Evolutionary conservation across 2,329 filamentous ascomycete genomes (phyloP).

Genomic region (Myriosclerotinia curreyana): DNA sequence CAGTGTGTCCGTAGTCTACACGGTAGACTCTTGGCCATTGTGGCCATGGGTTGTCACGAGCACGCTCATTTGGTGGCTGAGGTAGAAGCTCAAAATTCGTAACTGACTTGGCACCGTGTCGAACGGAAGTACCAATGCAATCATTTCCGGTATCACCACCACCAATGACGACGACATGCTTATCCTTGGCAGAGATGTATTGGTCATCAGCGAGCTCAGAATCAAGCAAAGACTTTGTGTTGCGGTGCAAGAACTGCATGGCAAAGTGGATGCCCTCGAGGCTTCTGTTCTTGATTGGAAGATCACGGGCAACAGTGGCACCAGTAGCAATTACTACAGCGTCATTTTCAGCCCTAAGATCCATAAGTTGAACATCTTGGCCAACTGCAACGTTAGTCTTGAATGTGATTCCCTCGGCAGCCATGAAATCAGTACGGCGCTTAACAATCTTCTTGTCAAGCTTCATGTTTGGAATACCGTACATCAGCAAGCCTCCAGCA

Average conservation of each 20-base stretch:
- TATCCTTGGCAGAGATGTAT: slow-evolving; percentile 93
- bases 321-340: slow-evolving; percentile 90
- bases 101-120: slow-evolving; percentile 92
- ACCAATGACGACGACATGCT: slow-evolving; percentile 94
- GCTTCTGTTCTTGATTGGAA: slow-evolving; percentile 85
- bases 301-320: slow-evolving; percentile 87
- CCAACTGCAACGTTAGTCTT: slow-evolving; percentile 76
- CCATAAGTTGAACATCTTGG: slow-evolving; percentile 66
- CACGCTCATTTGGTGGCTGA: slow-evolving; percentile 86
- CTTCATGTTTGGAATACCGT: slow-evolving; percentile 99
- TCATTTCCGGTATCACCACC: slow-evolving; percentile 98
- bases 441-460: slow-evolving; percentile 97
- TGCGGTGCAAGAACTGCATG: slow-evolving; percentile 96
- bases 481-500: slow-evolving; percentile 90
- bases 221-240: slow-evolving; percentile 96
- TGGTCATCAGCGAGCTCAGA: slow-evolving; percentile 77
- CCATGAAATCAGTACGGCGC: slow-evolving; percentile 93
- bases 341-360: slow-evolving; percentile 71
- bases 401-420: slow-evolving; percentile 80
- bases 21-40: slow-evolving; percentile 98
- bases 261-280: slow-evolving; percentile 90
- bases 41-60: slow-evolving; percentile 93
- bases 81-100: slow-evolving; percentile 96
- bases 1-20: slow-evolving; percentile 95
- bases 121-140: slow-evolving; percentile 94